These are phyloP conservation scores for Trichoderma cornu-damae DNA, from an alignment of 2,329 filamentous ascomycete species.

Conservation along the genomic window DNA sequence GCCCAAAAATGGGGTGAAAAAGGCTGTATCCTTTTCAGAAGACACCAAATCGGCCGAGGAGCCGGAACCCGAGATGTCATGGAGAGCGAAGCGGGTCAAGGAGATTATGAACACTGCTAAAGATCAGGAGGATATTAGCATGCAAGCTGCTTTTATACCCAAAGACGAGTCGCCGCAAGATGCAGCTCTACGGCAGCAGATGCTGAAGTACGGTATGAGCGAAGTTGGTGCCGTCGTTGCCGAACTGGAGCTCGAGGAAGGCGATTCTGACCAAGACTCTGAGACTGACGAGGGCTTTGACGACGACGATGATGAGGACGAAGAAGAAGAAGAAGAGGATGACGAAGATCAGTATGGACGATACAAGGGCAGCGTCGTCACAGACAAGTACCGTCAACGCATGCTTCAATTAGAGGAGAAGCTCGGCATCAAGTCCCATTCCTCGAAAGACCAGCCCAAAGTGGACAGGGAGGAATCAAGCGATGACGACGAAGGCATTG, in stretches of 20 bases:
- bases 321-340: conserved; percentile 48
- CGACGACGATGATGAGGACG: conserved; percentile 48
- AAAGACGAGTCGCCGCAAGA: conserved; percentile 76
- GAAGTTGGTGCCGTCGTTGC: conserved; percentile 91
- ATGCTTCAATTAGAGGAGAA: conserved; percentile 84
- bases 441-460: conserved; percentile 56
- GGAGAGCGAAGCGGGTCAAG: conserved; percentile 46
- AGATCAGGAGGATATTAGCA: conserved; percentile 46
- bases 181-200: conserved; percentile 72
- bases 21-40: conserved; percentile 59
- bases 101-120: conserved; percentile 53
- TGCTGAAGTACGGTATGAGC: conserved; percentile 83
- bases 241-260: conserved; percentile 78
- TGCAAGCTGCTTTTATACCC: conserved; percentile 53
- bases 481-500: conserved; percentile 48
- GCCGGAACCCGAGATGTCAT: conserved; percentile 33
- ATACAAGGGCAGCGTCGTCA: conserved; percentile 60
- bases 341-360: conserved; percentile 74
- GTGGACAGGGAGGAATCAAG: conserved; percentile 34
- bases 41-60: conserved; percentile 50
- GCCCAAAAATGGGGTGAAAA: conserved; percentile 35
- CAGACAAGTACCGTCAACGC: conserved; percentile 68
- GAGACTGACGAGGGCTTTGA: conserved; percentile 52
- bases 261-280: conserved; percentile 47
- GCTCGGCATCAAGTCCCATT: conserved; percentile 55